Percentiles rank a stretch among this genome's conserved stretches.
Evolutionary conservation across 1,284 basidiomycete genomes (phyloP).

Genomic region (Cutaneotrichosporon arboriforme): DNA sequence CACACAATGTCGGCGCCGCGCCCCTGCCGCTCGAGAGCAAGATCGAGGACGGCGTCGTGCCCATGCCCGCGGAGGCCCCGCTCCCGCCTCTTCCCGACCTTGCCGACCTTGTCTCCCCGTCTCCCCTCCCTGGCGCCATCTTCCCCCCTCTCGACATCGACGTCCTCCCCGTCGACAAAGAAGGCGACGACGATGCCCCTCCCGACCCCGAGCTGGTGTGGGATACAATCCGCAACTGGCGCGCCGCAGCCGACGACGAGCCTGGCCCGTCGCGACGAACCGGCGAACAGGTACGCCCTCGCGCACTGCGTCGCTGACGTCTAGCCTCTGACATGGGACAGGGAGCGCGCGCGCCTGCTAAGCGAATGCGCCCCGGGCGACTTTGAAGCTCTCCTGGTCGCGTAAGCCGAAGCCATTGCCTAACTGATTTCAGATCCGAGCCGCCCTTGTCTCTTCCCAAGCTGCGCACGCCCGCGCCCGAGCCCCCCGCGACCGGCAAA

Average conservation of each 20-base stretch:
- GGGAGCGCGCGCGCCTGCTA: constrained; percentile 12
- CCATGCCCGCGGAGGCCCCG: neutral
- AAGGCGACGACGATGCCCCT: neutral
- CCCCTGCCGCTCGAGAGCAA: neutral
- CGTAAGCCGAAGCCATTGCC: constrained; percentile 15
- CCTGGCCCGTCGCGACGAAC: constrained; percentile 3
- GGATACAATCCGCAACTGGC: constrained; percentile 1
- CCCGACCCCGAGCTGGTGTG: neutral
- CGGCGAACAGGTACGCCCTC: constrained; percentile 10
- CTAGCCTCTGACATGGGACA: constrained; percentile 10
- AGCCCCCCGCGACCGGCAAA: constrained; percentile 14
- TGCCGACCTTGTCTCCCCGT: neutral
- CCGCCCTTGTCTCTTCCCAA: constrained; percentile 19
- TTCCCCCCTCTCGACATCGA: neutral
- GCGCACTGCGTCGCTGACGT: neutral
- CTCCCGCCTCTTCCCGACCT: neutral
- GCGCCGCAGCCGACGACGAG: neutral
- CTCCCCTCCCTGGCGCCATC: neutral
- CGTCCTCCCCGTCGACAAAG: neutral
- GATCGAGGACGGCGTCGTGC: constrained; percentile 3
- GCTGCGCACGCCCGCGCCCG: constrained; percentile 6
- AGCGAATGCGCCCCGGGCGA: constrained; percentile 21
- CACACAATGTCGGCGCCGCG: neutral
- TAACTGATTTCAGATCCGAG: constrained; percentile 14
- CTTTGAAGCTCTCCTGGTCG: constrained; percentile 30